Conservation (phyloP, 257 asterid genomes). For the Plantago ovata region DNA sequence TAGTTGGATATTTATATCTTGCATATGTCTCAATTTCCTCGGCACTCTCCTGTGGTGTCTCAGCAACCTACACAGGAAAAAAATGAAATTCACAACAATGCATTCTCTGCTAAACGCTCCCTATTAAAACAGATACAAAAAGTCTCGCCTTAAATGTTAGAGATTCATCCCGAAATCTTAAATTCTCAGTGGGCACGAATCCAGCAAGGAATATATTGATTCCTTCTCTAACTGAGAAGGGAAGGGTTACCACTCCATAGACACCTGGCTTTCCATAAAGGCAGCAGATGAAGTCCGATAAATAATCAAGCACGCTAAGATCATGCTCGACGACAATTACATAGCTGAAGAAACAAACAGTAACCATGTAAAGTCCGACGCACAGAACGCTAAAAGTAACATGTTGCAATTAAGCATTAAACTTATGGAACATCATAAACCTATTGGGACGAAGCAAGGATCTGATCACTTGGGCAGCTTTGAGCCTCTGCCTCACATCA, state of each 20-base stretch:
- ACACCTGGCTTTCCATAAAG: slow-evolving; percentile 96
- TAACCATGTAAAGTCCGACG: slow-evolving; percentile 1
- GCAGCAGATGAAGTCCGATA: slow-evolving; percentile 97
- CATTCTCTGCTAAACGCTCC: slow-evolving; percentile 4
- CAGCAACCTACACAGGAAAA: slow-evolving; percentile 66
- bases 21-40: slow-evolving; percentile 93
- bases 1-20: slow-evolving; percentile 82
- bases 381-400: slow-evolving; percentile 4
- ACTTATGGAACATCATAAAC: slow-evolving; percentile 29
- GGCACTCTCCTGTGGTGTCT: slow-evolving; percentile 85
- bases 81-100: not conserved
- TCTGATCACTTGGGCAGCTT: slow-evolving; percentile 94
- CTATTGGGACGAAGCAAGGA: slow-evolving; percentile 92
- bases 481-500: slow-evolving; percentile 97
- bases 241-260: slow-evolving; percentile 96
- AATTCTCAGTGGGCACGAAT: slow-evolving; percentile 93
- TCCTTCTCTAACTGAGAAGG: slow-evolving; percentile 98
- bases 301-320: slow-evolving; percentile 91
- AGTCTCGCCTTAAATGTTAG: slow-evolving; percentile 74
- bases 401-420: slow-evolving; percentile 6
- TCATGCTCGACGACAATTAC: slow-evolving; percentile 98
- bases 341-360: slow-evolving; percentile 48
- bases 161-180: slow-evolving; percentile 88
- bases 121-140: slow-evolving; percentile 1
- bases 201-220: slow-evolving; percentile 92